Percentiles rank a stretch among this genome's conserved stretches.
Conservation (phyloP, 768 basidiomycete genomes). For the Suillus clintonianus region DNA sequence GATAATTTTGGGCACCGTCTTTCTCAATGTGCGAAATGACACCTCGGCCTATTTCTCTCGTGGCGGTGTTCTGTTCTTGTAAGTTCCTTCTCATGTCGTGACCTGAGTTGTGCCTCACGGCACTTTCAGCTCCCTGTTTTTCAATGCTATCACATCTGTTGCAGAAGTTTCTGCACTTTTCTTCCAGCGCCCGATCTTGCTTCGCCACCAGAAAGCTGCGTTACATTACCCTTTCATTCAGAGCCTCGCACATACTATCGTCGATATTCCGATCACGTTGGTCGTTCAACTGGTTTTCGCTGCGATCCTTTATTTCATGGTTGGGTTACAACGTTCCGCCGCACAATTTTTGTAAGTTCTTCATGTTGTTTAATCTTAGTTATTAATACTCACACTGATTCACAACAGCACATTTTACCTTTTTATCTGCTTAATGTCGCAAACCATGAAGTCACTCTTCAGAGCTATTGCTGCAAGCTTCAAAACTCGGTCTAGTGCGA, state of each 20-base stretch:
- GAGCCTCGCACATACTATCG: no score
- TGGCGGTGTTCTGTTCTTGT: constrained; percentile 83
- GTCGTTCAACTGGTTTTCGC: constrained; percentile 33
- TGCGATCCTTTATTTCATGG: constrained; percentile 60
- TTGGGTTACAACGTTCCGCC: constrained; percentile 55
- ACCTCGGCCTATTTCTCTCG: constrained; percentile 48
- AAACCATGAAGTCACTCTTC: constrained; percentile 79
- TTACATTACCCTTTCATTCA: constrained; percentile 54
- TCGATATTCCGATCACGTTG: constrained; percentile 47
- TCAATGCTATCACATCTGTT: constrained; percentile 59
- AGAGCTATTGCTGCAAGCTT: constrained; percentile 63
- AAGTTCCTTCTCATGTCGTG: constrained; percentile 18
- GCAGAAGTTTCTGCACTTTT: constrained; percentile 56
- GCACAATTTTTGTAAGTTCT: constrained; percentile 66
- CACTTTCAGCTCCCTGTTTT: constrained; percentile 50
- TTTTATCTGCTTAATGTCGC: constrained; percentile 53
- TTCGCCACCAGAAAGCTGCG: constrained; percentile 45
- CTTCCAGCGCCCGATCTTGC: constrained; percentile 44
- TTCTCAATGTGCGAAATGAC: constrained; percentile 41
- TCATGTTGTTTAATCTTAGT: background rate
- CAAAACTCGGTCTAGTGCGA: constrained; percentile 58
- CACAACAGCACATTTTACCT: constrained; percentile 56
- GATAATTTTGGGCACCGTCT: constrained; percentile 39
- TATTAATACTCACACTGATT: background rate
- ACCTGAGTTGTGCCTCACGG: background rate